Base-by-base conservation (phyloP, 768 basidiomycete genomes). In the Termitomyces sp. region DNA sequence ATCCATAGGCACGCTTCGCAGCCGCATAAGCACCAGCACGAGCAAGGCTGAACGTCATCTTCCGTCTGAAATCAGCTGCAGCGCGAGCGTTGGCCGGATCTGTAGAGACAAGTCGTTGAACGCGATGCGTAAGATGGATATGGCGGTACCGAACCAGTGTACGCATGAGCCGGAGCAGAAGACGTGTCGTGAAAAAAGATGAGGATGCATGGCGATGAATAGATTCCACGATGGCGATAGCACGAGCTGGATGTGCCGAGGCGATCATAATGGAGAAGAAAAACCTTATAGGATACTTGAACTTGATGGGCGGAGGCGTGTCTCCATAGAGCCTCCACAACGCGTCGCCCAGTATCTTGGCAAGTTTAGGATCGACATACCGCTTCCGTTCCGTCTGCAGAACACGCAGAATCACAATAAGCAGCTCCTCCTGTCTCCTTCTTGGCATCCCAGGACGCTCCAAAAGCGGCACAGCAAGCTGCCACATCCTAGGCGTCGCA, bases 221-320 rank as follows among this genome's bases (percentile, higher is more conserved):
- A 45, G 64, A 65, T 55, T 75, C 66, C 41, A 83, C 66, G 24
- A 82, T 59, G 41, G 67, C 57, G 1, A 79, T 59, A 9, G 77
- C 71, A 21, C 66, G 62, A 0, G 62, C 58, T 9, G 76, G 66
- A 43, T 75, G 70, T 11, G 66, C 70, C 3, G 74, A 70, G 24
- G 67, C 53, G 17, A 76, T 64, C 68, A 79, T 61, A 53, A 75
- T 64, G 28, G 63, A 63, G 54, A 83, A 66, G 26, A 80, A 71
- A 49, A 74, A 77, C 11, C 79, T 74, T 34, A 84, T 63, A n/a
- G 75, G 76, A 59, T 76, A 74, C 52, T 77, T 77, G 57, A 65
- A 55, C 8, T 59, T 54, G 7, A 37, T 35, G 0, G 71, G 64
- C 0, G 77, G 77, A 17, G 60, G 59, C 3, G 61, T 65, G 3